Evolutionary conservation across 1,139 yeast genomes (phyloP), one percentile per base, ranked within the genome.

Genomic region (Pneumocystis jirovecii): DNA sequence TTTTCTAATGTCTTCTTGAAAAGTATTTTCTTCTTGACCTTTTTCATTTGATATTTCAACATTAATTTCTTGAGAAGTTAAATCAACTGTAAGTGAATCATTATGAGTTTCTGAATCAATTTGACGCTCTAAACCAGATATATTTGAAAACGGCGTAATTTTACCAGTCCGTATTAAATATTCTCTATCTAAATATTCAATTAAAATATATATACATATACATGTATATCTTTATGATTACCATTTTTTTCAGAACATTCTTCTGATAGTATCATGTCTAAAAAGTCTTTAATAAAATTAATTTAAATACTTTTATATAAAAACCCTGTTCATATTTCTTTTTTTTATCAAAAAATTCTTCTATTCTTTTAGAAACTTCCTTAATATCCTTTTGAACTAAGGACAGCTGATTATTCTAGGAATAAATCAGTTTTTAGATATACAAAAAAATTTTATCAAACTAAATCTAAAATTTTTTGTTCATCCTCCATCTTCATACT

Each of bases 111-210:
- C 64, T 57, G 25, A 29, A 1, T 68, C 68, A 10, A 64, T 65
- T 12, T 62, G 66, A 40, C 70, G 65, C 61, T 70, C 72, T 3
- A 70, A 66, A 7, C 73, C 73, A 50, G 81, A 79, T 25, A 83
- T 79, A 60, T 83, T 84, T 12, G 97, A 96, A 78, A 93, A 93
- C 0, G 98, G 98, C 0, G 99, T 93, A 66, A 90, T 84, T 73
- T 89, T 86, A 60, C 99, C 99, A 0, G 91, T 91, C 69, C 98
- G 79, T 0, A 93, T 82, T 68, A 93, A 78, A 72, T 76, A 93
- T 65, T 91, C 97, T 66, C 83, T 83, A 71, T 87, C 89, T 0
- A 50, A 50, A 50, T 25, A 25, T 76, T 72, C 93, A 98, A 31
- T 83, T 87, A 0, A 87, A 83, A 6, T 82, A 77, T 67, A 76